phyloP scores from a whole-genome alignment of 768 basidiomycete genomes.

The Boletus rufocinnamomeus region DNA sequence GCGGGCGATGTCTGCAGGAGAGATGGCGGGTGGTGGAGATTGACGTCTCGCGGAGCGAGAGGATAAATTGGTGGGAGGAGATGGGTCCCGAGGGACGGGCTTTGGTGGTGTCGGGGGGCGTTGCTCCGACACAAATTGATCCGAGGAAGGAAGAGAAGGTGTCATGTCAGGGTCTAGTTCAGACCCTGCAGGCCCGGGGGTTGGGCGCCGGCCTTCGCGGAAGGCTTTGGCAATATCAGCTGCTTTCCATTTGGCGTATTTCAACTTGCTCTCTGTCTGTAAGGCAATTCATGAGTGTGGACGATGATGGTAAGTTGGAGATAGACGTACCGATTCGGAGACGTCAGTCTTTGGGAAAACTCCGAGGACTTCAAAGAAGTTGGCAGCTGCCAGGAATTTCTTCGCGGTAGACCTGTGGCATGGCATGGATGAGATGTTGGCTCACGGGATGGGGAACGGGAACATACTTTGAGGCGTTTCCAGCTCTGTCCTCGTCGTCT shows the following conservation, averaged over 20 bases:
- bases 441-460: neutral
- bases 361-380: constrained; percentile 88
- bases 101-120: constrained; percentile 20
- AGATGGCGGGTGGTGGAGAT: constrained; percentile 35
- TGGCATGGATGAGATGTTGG: constrained; percentile 8
- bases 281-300: constrained; percentile 1
- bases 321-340: constrained; percentile 54
- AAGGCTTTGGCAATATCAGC: constrained; percentile 92
- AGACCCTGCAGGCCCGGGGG: constrained; percentile 71
- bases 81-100: constrained; percentile 30
- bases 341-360: constrained; percentile 65
- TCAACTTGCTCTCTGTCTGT: constrained; percentile 84
- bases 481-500: constrained; percentile 88
- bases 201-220: constrained; percentile 87
- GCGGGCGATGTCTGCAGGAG: constrained; percentile 31
- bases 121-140: constrained; percentile 15
- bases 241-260: constrained; percentile 97
- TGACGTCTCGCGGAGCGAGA: constrained; percentile 35
- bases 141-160: constrained; percentile 14
- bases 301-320: neutral
- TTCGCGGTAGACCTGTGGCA: constrained; percentile 78
- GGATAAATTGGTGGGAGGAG: constrained; percentile 23
- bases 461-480: constrained; percentile 69
- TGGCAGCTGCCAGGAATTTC: constrained; percentile 93
- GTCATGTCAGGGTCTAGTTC: constrained; percentile 27